Conservation (phyloP, 1,284 basidiomycete species). For the Volvariella volvacea region DNA sequence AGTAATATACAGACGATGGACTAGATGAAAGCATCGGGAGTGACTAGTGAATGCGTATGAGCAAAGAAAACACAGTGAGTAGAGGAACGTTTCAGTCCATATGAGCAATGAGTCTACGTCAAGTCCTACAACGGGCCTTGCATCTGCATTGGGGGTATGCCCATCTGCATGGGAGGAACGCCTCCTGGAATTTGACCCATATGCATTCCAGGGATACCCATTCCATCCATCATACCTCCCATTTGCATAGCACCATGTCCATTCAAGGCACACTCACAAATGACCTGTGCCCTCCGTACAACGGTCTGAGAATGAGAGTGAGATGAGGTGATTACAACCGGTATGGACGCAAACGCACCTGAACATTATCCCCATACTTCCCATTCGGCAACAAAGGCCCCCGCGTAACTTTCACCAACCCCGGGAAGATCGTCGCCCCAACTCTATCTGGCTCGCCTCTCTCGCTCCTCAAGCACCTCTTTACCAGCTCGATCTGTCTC, state of each 20-base stretch:
- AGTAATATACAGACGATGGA: constrained; percentile 8
- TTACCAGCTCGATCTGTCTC: constrained; percentile 70
- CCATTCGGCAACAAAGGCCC: constrained; percentile 27
- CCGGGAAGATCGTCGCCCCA: constrained; percentile 77
- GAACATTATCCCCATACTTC: constrained; percentile 40
- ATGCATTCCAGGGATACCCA: background rate
- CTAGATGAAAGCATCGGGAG: background rate
- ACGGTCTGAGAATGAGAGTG: constrained; percentile 37
- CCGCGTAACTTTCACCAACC: constrained; percentile 69
- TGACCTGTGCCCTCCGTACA: constrained; percentile 74
- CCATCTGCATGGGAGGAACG: background rate
- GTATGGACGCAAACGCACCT: no score
- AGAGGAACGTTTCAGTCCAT: no score
- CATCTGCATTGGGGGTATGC: background rate
- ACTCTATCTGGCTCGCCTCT: constrained; percentile 62
- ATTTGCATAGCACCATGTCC: constrained; percentile 18
- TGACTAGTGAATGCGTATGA: background rate
- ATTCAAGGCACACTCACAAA: constrained; percentile 69
- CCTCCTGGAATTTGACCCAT: background rate
- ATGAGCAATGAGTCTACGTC: no score
- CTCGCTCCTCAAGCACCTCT: constrained; percentile 70
- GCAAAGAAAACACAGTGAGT: no score
- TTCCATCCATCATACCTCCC: background rate
- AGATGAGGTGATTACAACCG: no score
- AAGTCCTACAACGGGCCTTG: background rate